Conservation (phyloP, 108 stramenopile genomes). For the Nitzschia putrida region DNA sequence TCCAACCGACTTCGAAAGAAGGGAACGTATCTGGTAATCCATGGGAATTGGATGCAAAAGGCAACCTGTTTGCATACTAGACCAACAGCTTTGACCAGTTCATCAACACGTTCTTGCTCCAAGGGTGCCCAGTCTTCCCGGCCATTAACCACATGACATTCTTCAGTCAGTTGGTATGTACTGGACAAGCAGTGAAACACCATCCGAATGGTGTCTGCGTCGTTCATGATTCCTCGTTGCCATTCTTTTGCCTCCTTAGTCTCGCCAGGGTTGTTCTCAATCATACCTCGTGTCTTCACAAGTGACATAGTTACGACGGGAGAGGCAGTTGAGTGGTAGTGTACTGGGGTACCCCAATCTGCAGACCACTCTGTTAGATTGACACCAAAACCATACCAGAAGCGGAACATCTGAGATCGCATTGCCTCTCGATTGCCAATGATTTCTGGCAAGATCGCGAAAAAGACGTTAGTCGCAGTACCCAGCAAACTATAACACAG, state of each 20-base stretch:
- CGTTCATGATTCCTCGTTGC: neutral
- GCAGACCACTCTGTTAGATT: neutral
- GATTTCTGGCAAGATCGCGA: neutral
- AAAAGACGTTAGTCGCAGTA: neutral
- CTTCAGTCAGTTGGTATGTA: slow-evolving; percentile 2
- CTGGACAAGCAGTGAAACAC: neutral
- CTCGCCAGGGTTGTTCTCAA: neutral
- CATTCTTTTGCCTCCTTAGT: neutral
- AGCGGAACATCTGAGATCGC: neutral
- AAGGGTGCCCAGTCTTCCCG: no score
- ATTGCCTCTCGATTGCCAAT: slow-evolving; percentile 11
- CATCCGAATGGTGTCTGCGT: neutral
- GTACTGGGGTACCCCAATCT: neutral
- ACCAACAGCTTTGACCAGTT: neutral
- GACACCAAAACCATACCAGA: slow-evolving; percentile 9
- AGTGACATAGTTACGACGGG: neutral
- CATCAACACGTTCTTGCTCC: neutral
- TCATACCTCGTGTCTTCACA: neutral
- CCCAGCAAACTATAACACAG: neutral
- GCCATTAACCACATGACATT: no score
- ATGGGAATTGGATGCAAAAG: slow-evolving; percentile 1
- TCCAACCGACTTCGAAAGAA: neutral
- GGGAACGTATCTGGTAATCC: slow-evolving; percentile 3
- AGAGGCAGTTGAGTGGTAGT: neutral
- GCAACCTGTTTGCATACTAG: neutral